Evolutionary conservation across 2,329 filamentous ascomycete species (phyloP).

Genomic region (Pyricularia sp.): DNA sequence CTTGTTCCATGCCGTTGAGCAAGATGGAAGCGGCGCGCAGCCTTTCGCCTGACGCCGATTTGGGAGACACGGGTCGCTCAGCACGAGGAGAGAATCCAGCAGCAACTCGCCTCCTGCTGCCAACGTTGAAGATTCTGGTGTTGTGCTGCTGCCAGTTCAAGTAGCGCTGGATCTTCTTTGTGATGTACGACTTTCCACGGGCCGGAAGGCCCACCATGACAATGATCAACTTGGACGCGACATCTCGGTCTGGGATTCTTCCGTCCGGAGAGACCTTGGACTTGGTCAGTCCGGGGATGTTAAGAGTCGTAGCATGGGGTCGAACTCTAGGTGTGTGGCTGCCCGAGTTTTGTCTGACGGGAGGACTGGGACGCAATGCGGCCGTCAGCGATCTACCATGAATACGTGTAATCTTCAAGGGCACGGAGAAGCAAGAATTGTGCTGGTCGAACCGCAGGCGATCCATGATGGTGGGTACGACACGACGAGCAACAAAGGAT

Average conservation of each 20-base stretch:
- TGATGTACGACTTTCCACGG: conserved; percentile 96
- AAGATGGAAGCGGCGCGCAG: conserved; percentile 47
- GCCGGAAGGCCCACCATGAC: conserved; percentile 97
- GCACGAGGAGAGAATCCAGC: conserved; percentile 42
- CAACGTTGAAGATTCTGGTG: conserved; percentile 94
- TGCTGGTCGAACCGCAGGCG: neutral
- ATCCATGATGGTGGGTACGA: neutral
- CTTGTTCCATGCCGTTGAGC: conserved; percentile 30
- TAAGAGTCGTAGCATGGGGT: conserved; percentile 84
- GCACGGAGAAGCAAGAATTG: neutral
- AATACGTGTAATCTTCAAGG: neutral
- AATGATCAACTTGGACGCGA: conserved; percentile 93
- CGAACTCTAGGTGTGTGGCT: conserved; percentile 68
- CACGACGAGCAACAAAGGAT: conserved; percentile 4
- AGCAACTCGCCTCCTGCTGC: conserved; percentile 75
- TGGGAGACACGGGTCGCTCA: conserved; percentile 19
- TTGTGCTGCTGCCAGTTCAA: conserved; percentile 97
- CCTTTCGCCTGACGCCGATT: conserved; percentile 18
- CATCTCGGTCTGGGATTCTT: conserved; percentile 84
- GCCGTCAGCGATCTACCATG: neutral
- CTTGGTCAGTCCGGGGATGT: conserved; percentile 92
- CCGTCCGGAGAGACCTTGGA: conserved; percentile 95
- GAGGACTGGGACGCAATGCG: conserved; percentile 38
- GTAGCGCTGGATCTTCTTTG: conserved; percentile 93
- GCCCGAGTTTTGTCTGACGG: conserved; percentile 64